phyloP scores from a whole-genome alignment of 2,329 filamentous ascomycete genomes.

The Claviceps spartinae region DNA sequence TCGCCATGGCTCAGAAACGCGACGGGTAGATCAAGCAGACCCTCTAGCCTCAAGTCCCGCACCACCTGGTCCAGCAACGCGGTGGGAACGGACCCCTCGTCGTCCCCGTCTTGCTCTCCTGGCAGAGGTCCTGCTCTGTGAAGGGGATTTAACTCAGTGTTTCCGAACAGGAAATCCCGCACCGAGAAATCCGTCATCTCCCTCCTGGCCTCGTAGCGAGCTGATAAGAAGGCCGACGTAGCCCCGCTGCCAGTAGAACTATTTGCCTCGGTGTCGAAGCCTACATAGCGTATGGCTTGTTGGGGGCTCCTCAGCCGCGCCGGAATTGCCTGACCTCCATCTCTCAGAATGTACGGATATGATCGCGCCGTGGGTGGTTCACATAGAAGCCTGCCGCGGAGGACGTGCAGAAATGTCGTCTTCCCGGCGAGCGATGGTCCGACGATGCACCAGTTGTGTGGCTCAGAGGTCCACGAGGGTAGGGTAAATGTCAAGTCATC shows the following conservation, averaged over 20 bases:
- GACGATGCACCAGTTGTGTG: slow-evolving; percentile 70
- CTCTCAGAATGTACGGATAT: slow-evolving; percentile 63
- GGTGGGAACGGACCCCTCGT: slow-evolving; percentile 33
- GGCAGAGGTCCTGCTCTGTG: slow-evolving; percentile 14
- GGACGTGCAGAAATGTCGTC: slow-evolving; percentile 67
- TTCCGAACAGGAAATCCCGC: slow-evolving; percentile 64
- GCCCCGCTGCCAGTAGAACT: slow-evolving; percentile 37
- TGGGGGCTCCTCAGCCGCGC: slow-evolving; percentile 42
- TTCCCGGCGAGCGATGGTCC: slow-evolving; percentile 67
- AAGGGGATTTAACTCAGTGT: slow-evolving; percentile 69
- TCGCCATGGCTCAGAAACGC: slow-evolving; percentile 90
- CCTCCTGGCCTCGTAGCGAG: slow-evolving; percentile 75
- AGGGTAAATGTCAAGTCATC: slow-evolving; percentile 56
- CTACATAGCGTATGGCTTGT: slow-evolving; percentile 74
- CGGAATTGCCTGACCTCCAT: slow-evolving; percentile 32
- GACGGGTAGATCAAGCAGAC: slow-evolving; percentile 67
- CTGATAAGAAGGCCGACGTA: slow-evolving; percentile 71
- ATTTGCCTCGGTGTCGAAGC: slow-evolving; percentile 65
- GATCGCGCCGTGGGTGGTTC: slow-evolving; percentile 61
- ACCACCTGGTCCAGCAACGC: slow-evolving; percentile 49
- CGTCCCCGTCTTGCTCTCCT: slow-evolving; percentile 20
- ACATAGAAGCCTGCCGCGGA: slow-evolving; percentile 63
- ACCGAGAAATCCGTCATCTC: slow-evolving; percentile 84
- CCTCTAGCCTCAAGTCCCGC: slow-evolving; percentile 51
- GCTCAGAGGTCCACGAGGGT: slow-evolving; percentile 35